These are phyloP conservation scores for Grosmannia clavigera DNA, from an alignment of 2,329 filamentous ascomycete species.

Conservation along the genomic window DNA sequence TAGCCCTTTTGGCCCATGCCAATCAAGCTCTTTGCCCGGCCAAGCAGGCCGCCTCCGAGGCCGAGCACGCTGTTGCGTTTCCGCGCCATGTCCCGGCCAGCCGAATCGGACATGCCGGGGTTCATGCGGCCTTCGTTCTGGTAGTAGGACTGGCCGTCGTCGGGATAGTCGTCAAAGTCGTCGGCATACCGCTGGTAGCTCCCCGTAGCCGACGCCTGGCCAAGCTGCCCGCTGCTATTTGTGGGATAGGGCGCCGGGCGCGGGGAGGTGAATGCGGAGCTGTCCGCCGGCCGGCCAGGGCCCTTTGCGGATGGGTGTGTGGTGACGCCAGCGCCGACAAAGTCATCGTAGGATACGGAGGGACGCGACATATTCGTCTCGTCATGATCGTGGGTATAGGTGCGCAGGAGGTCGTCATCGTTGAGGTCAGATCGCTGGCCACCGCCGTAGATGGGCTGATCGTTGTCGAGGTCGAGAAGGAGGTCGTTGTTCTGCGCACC, in stretches of 20 bases:
- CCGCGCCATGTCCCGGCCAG: slow-evolving; percentile 43
- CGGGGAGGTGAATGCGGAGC: slow-evolving; percentile 10
- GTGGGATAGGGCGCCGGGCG: slow-evolving; percentile 30
- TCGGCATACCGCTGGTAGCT: slow-evolving; percentile 89
- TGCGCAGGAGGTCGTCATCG: slow-evolving; percentile 68
- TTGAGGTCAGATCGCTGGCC: slow-evolving; percentile 57
- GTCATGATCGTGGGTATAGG: slow-evolving; percentile 55
- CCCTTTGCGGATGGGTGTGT: slow-evolving; percentile 28
- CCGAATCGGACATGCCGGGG: slow-evolving; percentile 21
- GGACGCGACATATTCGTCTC: slow-evolving; percentile 52
- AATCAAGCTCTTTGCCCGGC: slow-evolving; percentile 77
- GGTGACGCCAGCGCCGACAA: slow-evolving; percentile 58
- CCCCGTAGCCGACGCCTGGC: slow-evolving; percentile 69
- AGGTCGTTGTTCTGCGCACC: slow-evolving; percentile 49
- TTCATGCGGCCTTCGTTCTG: slow-evolving; percentile 57
- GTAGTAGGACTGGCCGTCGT: slow-evolving; percentile 72
- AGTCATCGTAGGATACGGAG: slow-evolving; percentile 89
- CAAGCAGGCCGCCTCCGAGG: slow-evolving; percentile 76
- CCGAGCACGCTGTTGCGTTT: slow-evolving; percentile 83
- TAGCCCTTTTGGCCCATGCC: slow-evolving; percentile 72
- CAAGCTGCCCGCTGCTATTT: slow-evolving; percentile 35
- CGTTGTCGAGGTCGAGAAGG: slow-evolving; percentile 62
- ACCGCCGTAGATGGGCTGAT: slow-evolving; percentile 58
- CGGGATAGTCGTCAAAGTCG: slow-evolving; percentile 69
- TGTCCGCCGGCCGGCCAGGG: slow-evolving; percentile 15